Percentiles rank a stretch among this genome's conserved stretches.
phyloP scores from a whole-genome alignment of 2,329 filamentous ascomycete genomes.

The Alternaria ventricosa region DNA sequence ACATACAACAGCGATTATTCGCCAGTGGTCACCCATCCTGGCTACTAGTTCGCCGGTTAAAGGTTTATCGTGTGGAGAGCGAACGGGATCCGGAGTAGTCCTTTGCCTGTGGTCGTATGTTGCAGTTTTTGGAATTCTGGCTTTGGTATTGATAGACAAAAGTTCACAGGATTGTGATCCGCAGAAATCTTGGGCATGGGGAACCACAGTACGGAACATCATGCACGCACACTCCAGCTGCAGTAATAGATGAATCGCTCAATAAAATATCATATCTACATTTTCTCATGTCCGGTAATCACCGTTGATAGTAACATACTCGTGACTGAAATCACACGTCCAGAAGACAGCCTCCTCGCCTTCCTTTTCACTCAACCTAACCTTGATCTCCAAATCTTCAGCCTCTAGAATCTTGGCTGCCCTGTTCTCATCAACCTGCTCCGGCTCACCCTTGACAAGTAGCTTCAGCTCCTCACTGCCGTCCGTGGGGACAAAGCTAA shows the following conservation, averaged over 20 bases:
- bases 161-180: neutral
- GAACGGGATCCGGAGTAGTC: slow-evolving; percentile 11
- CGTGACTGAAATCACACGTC: slow-evolving; percentile 87
- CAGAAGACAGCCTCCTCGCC: slow-evolving; percentile 71
- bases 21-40: slow-evolving; percentile 11
- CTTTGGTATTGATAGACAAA: neutral
- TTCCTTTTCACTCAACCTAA: slow-evolving; percentile 70
- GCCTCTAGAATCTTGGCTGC: slow-evolving; percentile 79
- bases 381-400: slow-evolving; percentile 78
- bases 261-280: neutral
- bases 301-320: slow-evolving; percentile 76
- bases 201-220: neutral
- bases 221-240: neutral
- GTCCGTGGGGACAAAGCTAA: slow-evolving; percentile 79
- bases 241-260: neutral
- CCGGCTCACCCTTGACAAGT: slow-evolving; percentile 79
- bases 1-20: slow-evolving; percentile 11
- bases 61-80: slow-evolving; percentile 14
- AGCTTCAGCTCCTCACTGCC: slow-evolving; percentile 79
- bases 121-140: neutral
- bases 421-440: slow-evolving; percentile 76
- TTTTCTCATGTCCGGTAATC: slow-evolving; percentile 65
- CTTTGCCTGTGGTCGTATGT: slow-evolving; percentile 20
- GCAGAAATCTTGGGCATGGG: neutral
- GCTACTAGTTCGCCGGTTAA: slow-evolving; percentile 10